These are phyloP conservation scores for Groenewaldozyma salmanticensis DNA, from an alignment of 805 yeast genomes.

Conservation along the genomic window DNA sequence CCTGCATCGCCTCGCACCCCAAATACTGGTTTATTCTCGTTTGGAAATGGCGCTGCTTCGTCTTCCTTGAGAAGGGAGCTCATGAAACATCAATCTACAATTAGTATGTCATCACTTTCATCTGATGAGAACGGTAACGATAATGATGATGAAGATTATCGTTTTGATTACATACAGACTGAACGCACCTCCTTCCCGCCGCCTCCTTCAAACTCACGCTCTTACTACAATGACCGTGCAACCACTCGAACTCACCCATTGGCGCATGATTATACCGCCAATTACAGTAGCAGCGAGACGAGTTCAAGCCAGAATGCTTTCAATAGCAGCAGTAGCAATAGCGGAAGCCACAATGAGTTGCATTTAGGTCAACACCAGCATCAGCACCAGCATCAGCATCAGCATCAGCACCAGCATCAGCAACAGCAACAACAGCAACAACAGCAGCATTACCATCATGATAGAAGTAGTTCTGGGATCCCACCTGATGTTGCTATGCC, in stretches of 20 bases:
- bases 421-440: too few species aligned
- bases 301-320: too few species aligned
- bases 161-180: not conserved
- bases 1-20: slow-evolving; percentile 5
- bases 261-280: not conserved
- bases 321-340: not conserved
- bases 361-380: not conserved
- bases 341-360: too few species aligned
- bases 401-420: slow-evolving; percentile 1
- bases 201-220: not conserved
- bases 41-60: slow-evolving; percentile 1
- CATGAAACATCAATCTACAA: not conserved
- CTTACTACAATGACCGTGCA: not conserved
- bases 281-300: not conserved
- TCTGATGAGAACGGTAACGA: not conserved
- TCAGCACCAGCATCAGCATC: not conserved
- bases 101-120: not conserved
- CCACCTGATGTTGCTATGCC: slow-evolving; percentile 1
- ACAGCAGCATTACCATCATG: too few species aligned
- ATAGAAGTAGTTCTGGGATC: too few species aligned
- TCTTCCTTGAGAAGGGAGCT: not conserved
- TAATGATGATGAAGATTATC: not conserved
- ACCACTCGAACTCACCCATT: not conserved
- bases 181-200: not conserved
- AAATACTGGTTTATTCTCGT: slow-evolving; percentile 1